A percentile compares a stretch with the other conserved stretches of the same genome.
phyloP scores from a whole-genome alignment of 2,329 filamentous ascomycete genomes.

The Trichoderma sp. region DNA sequence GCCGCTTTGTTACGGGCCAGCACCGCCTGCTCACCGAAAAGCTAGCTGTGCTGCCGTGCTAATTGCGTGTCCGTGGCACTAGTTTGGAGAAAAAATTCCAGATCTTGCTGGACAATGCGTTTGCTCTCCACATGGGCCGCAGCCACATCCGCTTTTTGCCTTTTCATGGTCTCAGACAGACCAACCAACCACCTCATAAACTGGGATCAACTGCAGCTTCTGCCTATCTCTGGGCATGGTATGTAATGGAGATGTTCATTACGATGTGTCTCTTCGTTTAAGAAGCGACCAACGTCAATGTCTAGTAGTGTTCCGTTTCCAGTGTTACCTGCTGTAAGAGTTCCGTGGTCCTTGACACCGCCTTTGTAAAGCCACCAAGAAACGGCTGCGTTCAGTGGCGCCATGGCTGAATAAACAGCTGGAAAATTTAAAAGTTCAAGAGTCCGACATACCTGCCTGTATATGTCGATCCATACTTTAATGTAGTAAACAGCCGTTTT shows the following conservation, averaged over 20 bases:
- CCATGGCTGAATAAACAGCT: background rate
- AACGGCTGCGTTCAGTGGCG: background rate
- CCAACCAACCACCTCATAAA: background rate
- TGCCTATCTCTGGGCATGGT: background rate
- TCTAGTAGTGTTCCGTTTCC: background rate
- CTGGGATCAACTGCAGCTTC: background rate
- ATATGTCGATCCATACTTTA: background rate
- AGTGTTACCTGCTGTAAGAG: background rate
- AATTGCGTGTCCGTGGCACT: background rate
- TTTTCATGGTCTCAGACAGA: background rate
- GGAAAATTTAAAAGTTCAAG: background rate
- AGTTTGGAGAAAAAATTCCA: slow-evolving; percentile 2
- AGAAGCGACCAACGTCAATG: background rate
- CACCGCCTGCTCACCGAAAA: slow-evolving; percentile 7
- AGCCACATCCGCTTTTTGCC: background rate
- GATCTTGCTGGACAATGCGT: slow-evolving; percentile 9
- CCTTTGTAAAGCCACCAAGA: background rate
- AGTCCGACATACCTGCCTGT: background rate
- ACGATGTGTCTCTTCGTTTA: background rate
- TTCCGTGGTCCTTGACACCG: background rate
- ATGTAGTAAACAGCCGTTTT: background rate
- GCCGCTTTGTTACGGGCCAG: background rate
- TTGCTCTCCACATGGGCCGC: background rate
- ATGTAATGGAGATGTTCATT: background rate
- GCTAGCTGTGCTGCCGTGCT: background rate